phyloP scores from a whole-genome alignment of 2,329 filamentous ascomycete species.

The Kalmusia sp. region DNA sequence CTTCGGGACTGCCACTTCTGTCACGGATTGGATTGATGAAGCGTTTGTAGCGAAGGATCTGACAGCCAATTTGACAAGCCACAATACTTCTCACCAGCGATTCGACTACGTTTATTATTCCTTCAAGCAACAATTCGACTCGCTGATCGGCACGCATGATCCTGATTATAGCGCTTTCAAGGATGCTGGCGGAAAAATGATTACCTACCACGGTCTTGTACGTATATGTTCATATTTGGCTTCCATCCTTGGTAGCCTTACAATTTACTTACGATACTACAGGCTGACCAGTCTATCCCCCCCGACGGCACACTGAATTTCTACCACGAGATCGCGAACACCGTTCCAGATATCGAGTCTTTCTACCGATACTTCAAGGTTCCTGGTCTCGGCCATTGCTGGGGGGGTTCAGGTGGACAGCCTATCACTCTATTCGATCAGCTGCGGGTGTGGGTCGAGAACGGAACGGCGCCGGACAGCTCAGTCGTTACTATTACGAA shows the following conservation, averaged over 20 bases:
- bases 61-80: neutral
- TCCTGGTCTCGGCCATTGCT: no score
- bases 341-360: no score
- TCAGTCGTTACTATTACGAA: neutral
- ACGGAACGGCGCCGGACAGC: constrained; percentile 10
- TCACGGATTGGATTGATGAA: no score
- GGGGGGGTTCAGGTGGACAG: no score
- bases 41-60: constrained; percentile 1
- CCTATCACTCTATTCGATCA: no score
- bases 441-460: no score
- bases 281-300: neutral
- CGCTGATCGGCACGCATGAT: constrained; percentile 2
- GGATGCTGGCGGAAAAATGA: constrained; percentile 17
- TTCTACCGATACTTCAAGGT: no score
- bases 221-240: neutral
- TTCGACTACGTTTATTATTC: neutral
- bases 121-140: neutral
- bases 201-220: constrained; percentile 19
- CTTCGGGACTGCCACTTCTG: no score
- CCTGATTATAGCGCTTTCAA: constrained; percentile 17
- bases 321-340: neutral
- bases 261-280: neutral
- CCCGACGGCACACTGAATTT: neutral
- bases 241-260: no score
- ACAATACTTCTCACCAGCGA: constrained; percentile 2